Base-by-base conservation (phyloP, 2,329 filamentous ascomycete species). In the Fusarium nanum region DNA sequence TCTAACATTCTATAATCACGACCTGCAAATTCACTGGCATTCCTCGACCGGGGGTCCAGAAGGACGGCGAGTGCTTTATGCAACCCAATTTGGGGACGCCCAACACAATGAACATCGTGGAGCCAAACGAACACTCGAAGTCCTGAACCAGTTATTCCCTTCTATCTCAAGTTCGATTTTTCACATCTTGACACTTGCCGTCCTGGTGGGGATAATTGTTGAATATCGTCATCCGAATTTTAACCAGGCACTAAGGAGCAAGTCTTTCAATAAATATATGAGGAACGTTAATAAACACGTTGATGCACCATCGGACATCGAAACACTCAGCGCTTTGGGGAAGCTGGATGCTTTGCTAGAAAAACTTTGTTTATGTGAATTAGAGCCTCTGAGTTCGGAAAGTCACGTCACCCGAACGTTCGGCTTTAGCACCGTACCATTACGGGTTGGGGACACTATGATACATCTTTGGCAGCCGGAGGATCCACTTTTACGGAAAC, bases 1-100 rank as follows among this genome's bases (percentile, higher is more conserved):
- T 53, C n/a, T 60, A 18, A 22, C 41, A 44, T 44, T 37, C 16
- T 37, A 8, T 37, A 37, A 37, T 8, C 13, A 37, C 9, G 16
- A 37, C 32, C 16, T 37, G 13, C 32, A 23, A 46, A 40, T 60
- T 27, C 37, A 54, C 34, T 60, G 56, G 47, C 11, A 46, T 46
- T 18, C 44, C 12, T 60, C 37, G 41, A 42, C 22, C 45, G 13
- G 25, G 34, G 40, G 56, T 7, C 37, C 30, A 20, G 40, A 30
- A 52, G 46, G 56, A 12, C 48, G 46, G 5, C 46, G 27, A 53
- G 56, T 53, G 9, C 22, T 41, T 53, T 45, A 41, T 41, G 56
- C 56, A 45, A 41, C 22, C 34, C 44, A 13, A 25, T 42, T 60
- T 40, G 25, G 40, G 14, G 25, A 30, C 27, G 13, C 20, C 6